A percentile compares a stretch with the other conserved stretches of the same genome.
Evolutionary conservation across 2,329 filamentous ascomycete species (phyloP).

Genomic region (Penicillium sp.): DNA sequence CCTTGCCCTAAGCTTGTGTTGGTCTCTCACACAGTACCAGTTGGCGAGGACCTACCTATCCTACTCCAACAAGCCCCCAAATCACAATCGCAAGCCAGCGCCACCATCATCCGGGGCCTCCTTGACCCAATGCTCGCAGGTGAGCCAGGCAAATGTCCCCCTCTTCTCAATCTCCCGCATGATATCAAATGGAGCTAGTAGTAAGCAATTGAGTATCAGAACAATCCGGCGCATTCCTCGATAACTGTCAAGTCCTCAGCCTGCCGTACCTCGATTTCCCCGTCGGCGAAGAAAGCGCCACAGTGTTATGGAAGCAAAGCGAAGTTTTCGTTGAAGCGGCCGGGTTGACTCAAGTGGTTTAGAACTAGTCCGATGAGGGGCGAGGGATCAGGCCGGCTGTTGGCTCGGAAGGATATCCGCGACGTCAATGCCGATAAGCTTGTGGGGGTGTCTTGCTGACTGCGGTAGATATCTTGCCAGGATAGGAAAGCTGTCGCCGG

Average conservation of each 20-base stretch:
- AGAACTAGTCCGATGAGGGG: neutral
- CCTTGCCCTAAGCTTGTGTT: neutral
- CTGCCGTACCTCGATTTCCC: slow-evolving; percentile 32
- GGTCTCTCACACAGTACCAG: slow-evolving; percentile 9
- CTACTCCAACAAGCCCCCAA: slow-evolving; percentile 28
- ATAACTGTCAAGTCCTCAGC: slow-evolving; percentile 24
- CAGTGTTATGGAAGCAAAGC: slow-evolving; percentile 35
- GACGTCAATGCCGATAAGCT: neutral
- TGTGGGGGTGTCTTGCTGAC: neutral
- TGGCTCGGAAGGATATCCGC: neutral
- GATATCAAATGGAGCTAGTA: neutral
- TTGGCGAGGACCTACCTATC: slow-evolving; percentile 25
- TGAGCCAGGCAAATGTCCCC: slow-evolving; percentile 6
- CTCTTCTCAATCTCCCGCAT: neutral
- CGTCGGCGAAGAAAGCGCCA: slow-evolving; percentile 28
- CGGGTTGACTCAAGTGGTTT: neutral
- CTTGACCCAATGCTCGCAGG: slow-evolving; percentile 29
- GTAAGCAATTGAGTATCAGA: slow-evolving; percentile 8
- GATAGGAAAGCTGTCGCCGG: neutral
- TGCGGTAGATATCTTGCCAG: neutral
- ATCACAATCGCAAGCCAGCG: slow-evolving; percentile 25
- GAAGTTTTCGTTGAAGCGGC: slow-evolving; percentile 28
- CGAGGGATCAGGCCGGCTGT: neutral
- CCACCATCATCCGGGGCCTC: slow-evolving; percentile 26
- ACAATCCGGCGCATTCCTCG: slow-evolving; percentile 28